Percentiles rank a stretch among this genome's conserved stretches.
phyloP scores from a whole-genome alignment of 1,284 basidiomycete species.

The Papiliotrema flavescens region DNA sequence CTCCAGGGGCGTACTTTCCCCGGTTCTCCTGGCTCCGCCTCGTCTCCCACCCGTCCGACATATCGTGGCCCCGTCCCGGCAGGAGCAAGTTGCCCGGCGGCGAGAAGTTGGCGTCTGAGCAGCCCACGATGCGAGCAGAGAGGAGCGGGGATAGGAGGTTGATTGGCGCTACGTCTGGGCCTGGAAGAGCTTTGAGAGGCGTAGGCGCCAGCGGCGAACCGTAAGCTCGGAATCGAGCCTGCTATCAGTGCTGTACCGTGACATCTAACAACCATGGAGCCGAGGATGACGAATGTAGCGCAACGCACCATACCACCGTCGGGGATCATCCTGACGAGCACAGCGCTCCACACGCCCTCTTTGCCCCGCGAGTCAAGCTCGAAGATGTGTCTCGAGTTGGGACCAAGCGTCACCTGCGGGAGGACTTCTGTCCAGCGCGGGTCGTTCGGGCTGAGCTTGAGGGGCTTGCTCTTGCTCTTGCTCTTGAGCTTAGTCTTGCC shows the following conservation, averaged over 20 bases:
- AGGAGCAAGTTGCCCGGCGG: slow-evolving; percentile 85
- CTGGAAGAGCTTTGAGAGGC: slow-evolving; percentile 50
- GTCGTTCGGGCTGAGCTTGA: slow-evolving; percentile 21
- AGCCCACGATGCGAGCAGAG: slow-evolving; percentile 62
- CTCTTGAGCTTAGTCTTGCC: slow-evolving; percentile 47
- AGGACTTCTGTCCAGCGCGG: slow-evolving; percentile 69
- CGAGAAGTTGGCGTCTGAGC: slow-evolving; percentile 88
- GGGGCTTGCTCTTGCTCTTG: slow-evolving; percentile 42
- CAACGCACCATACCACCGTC: slow-evolving; percentile 86
- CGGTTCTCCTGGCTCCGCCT: slow-evolving; percentile 70
- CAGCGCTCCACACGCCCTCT: slow-evolving; percentile 62
- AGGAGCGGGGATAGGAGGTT: slow-evolving; percentile 89
- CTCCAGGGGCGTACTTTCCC: slow-evolving; percentile 55
- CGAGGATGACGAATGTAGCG: too few relatives aligned
- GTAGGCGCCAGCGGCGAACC: slow-evolving; percentile 64
- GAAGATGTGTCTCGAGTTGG: slow-evolving; percentile 82
- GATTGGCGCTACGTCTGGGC: slow-evolving; percentile 51
- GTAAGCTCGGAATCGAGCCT: slow-evolving; percentile 85
- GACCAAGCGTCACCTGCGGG: slow-evolving; percentile 69
- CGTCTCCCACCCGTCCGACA: slow-evolving; percentile 99
- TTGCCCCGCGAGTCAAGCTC: slow-evolving; percentile 51
- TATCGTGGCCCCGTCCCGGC: slow-evolving; percentile 83
- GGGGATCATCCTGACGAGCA: slow-evolving; percentile 93
- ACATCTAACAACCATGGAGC: too few relatives aligned
- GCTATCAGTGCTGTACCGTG: slow-evolving; percentile 7